Evolutionary conservation across 2,329 filamentous ascomycete genomes (phyloP).

Genomic region (Remersonia thermophila): DNA sequence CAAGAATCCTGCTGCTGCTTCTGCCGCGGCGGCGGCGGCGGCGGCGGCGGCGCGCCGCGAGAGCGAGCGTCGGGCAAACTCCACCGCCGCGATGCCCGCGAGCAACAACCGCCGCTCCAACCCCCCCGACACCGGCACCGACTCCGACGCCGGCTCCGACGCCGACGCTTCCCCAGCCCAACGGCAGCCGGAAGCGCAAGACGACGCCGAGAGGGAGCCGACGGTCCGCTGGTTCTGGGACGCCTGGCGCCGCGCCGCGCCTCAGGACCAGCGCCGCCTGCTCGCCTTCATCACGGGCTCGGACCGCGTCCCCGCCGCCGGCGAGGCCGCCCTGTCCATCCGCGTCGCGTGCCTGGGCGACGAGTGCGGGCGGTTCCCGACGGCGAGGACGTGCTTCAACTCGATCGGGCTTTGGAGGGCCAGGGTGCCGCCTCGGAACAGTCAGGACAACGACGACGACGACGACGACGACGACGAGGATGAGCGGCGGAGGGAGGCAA

Average conservation of each 20-base stretch:
- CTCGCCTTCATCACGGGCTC: constrained; percentile 82
- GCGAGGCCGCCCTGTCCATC: constrained; percentile 66
- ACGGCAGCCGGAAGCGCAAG: too few relatives aligned
- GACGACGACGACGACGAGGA: too few relatives aligned
- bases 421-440: too few relatives aligned
- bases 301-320: constrained; percentile 81
- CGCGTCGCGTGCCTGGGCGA: constrained; percentile 64
- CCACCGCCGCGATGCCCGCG: too few relatives aligned
- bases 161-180: too few relatives aligned
- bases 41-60: too few relatives aligned
- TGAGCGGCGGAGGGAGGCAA: constrained; percentile 1
- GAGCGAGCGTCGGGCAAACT: too few relatives aligned
- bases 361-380: constrained; percentile 63
- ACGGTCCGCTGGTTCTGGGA: constrained; percentile 84
- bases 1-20: constrained; percentile 13
- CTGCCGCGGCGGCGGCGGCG: too few relatives aligned
- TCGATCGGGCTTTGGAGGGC: constrained; percentile 68
- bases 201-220: constrained; percentile 48
- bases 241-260: constrained; percentile 53
- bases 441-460: too few relatives aligned
- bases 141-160: constrained; percentile 34
- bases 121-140: too few relatives aligned
- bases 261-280: constrained; percentile 62
- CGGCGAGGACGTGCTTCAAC: constrained; percentile 57
- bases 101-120: too few relatives aligned